Percentiles rank a stretch among this genome's conserved stretches.
phyloP scores from a whole-genome alignment of 1,284 basidiomycete genomes.

The Bjerkandera adusta region DNA sequence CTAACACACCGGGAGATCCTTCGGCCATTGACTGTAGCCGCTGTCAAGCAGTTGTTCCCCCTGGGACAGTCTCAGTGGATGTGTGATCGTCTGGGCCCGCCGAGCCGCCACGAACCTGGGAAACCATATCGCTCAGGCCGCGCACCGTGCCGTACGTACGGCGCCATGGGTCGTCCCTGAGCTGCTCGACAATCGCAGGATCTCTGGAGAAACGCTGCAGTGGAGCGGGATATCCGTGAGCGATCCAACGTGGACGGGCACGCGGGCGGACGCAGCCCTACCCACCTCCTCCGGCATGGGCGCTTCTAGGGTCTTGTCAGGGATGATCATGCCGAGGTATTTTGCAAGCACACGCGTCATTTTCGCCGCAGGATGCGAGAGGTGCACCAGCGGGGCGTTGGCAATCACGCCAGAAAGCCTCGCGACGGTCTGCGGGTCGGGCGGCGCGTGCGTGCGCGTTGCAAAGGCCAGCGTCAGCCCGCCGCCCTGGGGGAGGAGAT shows the following conservation, averaged over 20 bases:
- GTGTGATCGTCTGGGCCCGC: too few relatives aligned
- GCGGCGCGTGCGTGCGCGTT: constrained; percentile 38
- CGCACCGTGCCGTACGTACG: constrained; percentile 57
- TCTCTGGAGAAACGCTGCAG: background rate
- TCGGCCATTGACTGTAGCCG: constrained; percentile 65
- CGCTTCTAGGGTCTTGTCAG: constrained; percentile 57
- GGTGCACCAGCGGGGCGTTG: constrained; percentile 65
- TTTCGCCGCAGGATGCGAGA: constrained; percentile 47
- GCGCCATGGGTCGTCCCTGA: constrained; percentile 60
- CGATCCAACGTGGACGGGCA: background rate
- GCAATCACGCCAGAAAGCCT: constrained; percentile 64
- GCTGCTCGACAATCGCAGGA: background rate
- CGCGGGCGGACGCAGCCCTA: too few relatives aligned
- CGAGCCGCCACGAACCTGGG: constrained; percentile 47
- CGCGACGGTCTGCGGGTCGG: constrained; percentile 35
- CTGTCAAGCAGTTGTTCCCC: constrained; percentile 53
- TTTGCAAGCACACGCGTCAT: constrained; percentile 42
- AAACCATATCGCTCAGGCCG: constrained; percentile 71
- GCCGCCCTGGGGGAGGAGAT: constrained; percentile 55
- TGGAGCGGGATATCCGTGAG: background rate
- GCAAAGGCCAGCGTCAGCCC: constrained; percentile 58
- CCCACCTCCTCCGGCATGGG: constrained; percentile 54
- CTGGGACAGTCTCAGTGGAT: too few relatives aligned
- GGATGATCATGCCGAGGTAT: constrained; percentile 35
- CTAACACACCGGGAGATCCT: constrained; percentile 57